Percentiles rank a stretch among this genome's conserved stretches.
Evolutionary conservation across 345 rosid genomes (phyloP).

Genomic region (Bruguiera gymnorhiza): DNA sequence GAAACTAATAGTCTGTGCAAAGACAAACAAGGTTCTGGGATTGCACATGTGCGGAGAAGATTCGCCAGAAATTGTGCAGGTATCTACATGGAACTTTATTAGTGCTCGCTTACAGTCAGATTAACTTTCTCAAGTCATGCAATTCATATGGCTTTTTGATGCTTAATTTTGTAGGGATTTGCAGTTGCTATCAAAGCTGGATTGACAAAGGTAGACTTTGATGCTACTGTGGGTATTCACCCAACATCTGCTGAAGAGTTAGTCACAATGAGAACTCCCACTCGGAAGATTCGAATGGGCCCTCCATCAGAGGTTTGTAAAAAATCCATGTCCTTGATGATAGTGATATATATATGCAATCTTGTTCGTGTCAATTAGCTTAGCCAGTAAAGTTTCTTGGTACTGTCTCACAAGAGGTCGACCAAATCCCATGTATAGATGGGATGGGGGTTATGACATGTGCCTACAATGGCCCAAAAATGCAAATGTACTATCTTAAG

Average conservation of each 20-base stretch:
- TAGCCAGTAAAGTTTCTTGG: no score
- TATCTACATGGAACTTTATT: constrained; percentile 14
- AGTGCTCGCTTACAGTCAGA: not conserved
- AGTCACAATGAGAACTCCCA: constrained; percentile 84
- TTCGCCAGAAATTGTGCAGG: constrained; percentile 87
- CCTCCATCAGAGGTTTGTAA: constrained; percentile 64
- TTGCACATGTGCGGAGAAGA: constrained; percentile 95
- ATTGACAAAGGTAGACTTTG: constrained; percentile 81
- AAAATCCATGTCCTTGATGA: not conserved
- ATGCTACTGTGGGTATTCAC: constrained; percentile 86
- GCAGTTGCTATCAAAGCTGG: constrained; percentile 95
- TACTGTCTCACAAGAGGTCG: no score
- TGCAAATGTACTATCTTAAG: no score
- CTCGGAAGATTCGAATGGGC: constrained; percentile 60
- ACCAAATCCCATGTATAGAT: no score
- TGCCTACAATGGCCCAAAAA: no score
- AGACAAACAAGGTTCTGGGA: constrained; percentile 67
- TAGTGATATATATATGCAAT: no score
- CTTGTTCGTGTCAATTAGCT: no score
- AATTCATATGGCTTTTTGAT: constrained; percentile 4
- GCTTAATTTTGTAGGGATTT: constrained; percentile 59
- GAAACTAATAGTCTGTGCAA: constrained; percentile 86
- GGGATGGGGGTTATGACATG: no score
- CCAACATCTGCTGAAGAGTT: constrained; percentile 93
- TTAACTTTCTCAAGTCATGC: not conserved